A percentile compares a stretch with the other conserved stretches of the same genome.
Conservation (phyloP, 495 filamentous ascomycete species). For the Podospora fimiseda region DNA sequence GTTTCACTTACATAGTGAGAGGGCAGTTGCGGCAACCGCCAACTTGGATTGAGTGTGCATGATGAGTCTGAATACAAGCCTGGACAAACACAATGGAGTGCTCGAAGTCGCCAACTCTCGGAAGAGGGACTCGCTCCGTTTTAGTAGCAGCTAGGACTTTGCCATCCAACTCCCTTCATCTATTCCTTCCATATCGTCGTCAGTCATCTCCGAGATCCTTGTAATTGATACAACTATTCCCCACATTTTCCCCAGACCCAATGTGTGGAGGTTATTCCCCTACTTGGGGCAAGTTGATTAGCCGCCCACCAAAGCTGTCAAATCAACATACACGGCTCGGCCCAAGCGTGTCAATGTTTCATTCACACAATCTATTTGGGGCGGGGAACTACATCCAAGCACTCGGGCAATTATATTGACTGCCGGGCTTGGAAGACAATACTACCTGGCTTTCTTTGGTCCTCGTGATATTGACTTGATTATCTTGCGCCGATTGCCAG, state of each 20-base stretch:
- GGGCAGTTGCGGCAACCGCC: conserved; percentile 1
- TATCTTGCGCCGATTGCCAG: too few species aligned
- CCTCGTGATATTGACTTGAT: too few species aligned
- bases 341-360: conserved; percentile 11
- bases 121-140: neutral
- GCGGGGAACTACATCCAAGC: conserved; percentile 4
- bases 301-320: conserved; percentile 7
- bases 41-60: conserved; percentile 14
- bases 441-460: too few species aligned
- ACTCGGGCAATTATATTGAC: conserved; percentile 9
- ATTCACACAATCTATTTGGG: conserved; percentile 7
- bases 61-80: neutral
- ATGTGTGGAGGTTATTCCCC: conserved; percentile 11
- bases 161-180: neutral
- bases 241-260: conserved; percentile 19
- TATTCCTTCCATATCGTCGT: neutral
- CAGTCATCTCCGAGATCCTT: neutral
- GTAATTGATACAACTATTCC: neutral
- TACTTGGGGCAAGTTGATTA: conserved; percentile 3
- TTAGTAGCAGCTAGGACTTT: neutral
- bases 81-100: neutral
- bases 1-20: conserved; percentile 11
- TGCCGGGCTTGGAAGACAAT: neutral
- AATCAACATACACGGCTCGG: conserved; percentile 12
- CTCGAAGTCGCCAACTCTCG: neutral